phyloP scores from a whole-genome alignment of 768 basidiomycete species.

The Rhizopogon salebrosus region DNA sequence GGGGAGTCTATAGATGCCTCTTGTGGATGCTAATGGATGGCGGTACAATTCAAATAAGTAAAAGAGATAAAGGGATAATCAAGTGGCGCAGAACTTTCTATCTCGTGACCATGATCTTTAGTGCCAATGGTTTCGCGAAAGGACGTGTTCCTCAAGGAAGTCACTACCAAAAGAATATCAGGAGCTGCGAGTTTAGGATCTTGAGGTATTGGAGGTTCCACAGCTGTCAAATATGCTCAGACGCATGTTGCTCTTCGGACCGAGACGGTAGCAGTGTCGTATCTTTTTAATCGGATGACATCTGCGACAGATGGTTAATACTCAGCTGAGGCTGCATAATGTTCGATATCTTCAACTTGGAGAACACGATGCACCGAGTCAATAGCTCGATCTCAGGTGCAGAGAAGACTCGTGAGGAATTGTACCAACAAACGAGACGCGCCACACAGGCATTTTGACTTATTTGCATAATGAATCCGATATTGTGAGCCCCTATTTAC shows the following conservation, averaged over 20 bases:
- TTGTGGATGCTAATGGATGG: neutral
- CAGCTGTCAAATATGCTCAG: neutral
- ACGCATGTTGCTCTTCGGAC: neutral
- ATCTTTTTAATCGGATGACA: too few relatives aligned
- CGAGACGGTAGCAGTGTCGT: neutral
- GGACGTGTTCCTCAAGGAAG: neutral
- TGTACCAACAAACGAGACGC: too few relatives aligned
- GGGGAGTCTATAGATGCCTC: conserved; percentile 38
- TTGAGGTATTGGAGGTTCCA: neutral
- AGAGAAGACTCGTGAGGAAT: too few relatives aligned
- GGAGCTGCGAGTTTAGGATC: neutral
- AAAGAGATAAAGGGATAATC: neutral
- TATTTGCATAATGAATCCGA: too few relatives aligned
- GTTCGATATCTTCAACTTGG: too few relatives aligned
- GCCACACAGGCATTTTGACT: too few relatives aligned
- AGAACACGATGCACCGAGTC: too few relatives aligned
- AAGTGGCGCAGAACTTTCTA: neutral
- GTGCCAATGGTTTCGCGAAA: neutral
- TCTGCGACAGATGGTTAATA: too few relatives aligned
- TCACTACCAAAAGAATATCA: neutral
- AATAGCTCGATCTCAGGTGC: too few relatives aligned
- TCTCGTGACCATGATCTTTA: neutral
- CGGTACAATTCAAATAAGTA: neutral
- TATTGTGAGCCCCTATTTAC: too few relatives aligned
- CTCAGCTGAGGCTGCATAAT: too few relatives aligned